Percentiles rank a stretch among this genome's conserved stretches.
phyloP scores from a whole-genome alignment of 805 yeast species.

The Candida golubevii region DNA sequence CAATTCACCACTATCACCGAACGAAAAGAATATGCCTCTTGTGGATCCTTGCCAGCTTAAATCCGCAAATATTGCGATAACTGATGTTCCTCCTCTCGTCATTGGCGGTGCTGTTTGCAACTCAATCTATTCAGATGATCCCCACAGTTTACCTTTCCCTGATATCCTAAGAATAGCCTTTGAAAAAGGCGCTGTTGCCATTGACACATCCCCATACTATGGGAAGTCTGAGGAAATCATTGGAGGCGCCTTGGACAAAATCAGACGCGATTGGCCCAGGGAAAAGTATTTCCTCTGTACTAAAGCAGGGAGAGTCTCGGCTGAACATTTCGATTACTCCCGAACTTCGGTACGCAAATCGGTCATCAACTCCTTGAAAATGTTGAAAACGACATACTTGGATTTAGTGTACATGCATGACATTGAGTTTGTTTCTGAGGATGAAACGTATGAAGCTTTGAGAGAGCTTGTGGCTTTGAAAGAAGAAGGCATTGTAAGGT shows the following conservation, averaged over 20 bases:
- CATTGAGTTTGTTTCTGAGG: constrained; percentile 68
- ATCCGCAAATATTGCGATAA: constrained; percentile 20
- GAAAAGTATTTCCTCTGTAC: constrained; percentile 69
- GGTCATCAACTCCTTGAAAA: constrained; percentile 58
- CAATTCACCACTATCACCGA: background rate
- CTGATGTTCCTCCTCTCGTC: constrained; percentile 52
- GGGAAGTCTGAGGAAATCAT: constrained; percentile 79
- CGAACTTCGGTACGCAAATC: constrained; percentile 56
- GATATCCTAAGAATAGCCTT: constrained; percentile 61
- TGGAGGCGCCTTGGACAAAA: constrained; percentile 55
- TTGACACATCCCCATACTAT: constrained; percentile 92
- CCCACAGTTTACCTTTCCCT: constrained; percentile 52
- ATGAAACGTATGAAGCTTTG: constrained; percentile 58
- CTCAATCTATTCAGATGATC: constrained; percentile 70
- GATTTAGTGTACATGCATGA: constrained; percentile 88
- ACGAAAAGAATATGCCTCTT: constrained; percentile 2
- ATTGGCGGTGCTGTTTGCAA: constrained; percentile 91
- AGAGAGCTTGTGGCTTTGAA: constrained; percentile 56
- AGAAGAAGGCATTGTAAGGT: constrained; percentile 53
- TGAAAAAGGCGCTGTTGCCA: constrained; percentile 62
- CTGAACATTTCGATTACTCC: constrained; percentile 72
- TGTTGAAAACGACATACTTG: constrained; percentile 64
- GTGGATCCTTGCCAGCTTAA: constrained; percentile 6
- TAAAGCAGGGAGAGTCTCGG: constrained; percentile 74
- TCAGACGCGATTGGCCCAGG: constrained; percentile 41